Conservation (phyloP, 805 yeast genomes). For the Starmerella stigmatis region DNA sequence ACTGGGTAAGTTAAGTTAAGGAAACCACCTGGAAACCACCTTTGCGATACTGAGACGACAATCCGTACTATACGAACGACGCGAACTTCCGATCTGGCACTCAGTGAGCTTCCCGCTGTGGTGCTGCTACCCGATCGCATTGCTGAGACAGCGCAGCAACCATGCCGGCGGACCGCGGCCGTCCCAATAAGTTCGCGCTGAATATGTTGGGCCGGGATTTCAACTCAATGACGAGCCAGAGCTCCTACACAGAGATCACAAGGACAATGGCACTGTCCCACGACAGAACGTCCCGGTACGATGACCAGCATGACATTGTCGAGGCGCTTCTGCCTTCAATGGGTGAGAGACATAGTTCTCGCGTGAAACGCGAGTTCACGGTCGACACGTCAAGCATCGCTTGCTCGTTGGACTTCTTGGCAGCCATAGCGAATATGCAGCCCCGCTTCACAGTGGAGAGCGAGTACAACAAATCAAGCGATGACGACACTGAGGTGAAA, state of each 20-base stretch:
- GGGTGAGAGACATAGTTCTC: neutral
- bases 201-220: neutral
- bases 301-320: neutral
- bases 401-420: slow-evolving; percentile 12
- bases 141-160: neutral
- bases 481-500: neutral
- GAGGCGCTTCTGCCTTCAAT: neutral
- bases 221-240: neutral
- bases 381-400: neutral
- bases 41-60: neutral
- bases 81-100: neutral
- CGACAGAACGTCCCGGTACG: neutral
- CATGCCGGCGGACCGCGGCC: neutral
- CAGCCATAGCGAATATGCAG: slow-evolving; percentile 6
- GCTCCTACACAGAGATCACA: neutral
- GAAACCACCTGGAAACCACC: slow-evolving; percentile 7
- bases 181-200: neutral
- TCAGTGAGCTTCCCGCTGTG: neutral
- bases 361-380: neutral
- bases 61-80: neutral
- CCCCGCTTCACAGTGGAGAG: neutral
- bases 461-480: neutral
- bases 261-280: neutral
- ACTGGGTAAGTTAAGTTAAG: slow-evolving; percentile 2
- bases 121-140: neutral